These are phyloP conservation scores for Triticum aestivum DNA, from an alignment of 176 grass and related monocot genomes.

Conservation along the genomic window DNA sequence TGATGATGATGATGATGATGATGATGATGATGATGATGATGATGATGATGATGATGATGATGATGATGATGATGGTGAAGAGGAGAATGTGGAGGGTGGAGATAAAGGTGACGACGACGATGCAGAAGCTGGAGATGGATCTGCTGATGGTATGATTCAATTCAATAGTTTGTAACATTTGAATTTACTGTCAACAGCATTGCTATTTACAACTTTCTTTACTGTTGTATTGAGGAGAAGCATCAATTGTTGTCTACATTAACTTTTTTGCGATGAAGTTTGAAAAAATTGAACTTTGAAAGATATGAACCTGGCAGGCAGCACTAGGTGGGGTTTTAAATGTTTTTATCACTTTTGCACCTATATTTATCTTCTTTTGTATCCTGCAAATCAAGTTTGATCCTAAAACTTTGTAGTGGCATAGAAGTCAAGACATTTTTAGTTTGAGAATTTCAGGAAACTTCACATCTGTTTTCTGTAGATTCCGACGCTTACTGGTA, in stretches of 20 bases:
- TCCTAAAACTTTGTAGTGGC: neutral
- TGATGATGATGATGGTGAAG: slow-evolving; percentile 22
- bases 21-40: slow-evolving; percentile 1
- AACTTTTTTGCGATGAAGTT: neutral
- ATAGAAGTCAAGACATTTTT: neutral
- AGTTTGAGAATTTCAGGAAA: neutral
- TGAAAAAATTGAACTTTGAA: neutral
- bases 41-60: neutral
- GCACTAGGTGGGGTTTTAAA: neutral
- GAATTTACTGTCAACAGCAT: neutral
- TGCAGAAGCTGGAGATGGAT: slow-evolving; percentile 43
- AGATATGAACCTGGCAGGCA: neutral
- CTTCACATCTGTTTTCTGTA: slow-evolving; percentile 1
- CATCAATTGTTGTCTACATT: neutral
- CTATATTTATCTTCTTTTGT: neutral
- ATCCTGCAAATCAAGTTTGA: neutral
- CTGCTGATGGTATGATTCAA: slow-evolving; percentile 47
- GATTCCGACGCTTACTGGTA: neutral
- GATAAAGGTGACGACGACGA: slow-evolving; percentile 40
- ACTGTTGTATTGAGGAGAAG: neutral
- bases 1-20: slow-evolving; percentile 20
- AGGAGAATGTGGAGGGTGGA: slow-evolving; percentile 48
- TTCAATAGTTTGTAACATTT: slow-evolving; percentile 7
- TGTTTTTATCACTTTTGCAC: neutral
- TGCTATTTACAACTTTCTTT: neutral